Conservation (phyloP, 176 grass and related monocot genomes). For the Microstegium vimineum region DNA sequence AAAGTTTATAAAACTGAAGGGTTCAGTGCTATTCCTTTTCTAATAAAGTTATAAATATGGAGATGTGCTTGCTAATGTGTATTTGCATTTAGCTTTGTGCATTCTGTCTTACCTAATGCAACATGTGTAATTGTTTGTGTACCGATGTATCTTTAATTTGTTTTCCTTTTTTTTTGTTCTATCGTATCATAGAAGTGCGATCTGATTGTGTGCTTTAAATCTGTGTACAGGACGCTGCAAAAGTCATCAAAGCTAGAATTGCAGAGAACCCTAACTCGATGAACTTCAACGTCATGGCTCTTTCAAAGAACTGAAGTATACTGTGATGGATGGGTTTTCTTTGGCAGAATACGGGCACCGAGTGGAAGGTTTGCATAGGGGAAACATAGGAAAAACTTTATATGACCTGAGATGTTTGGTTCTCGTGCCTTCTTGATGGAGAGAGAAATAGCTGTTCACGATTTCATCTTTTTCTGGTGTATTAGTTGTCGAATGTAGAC, state of each 20-base stretch:
- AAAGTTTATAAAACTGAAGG: not conserved
- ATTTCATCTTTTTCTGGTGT: not conserved
- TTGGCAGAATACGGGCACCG: not conserved
- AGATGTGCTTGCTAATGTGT: not conserved
- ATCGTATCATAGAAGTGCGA: not conserved
- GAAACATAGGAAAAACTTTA: not conserved
- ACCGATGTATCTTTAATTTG: not conserved
- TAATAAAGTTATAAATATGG: not conserved
- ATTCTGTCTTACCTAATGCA: conserved; percentile 15
- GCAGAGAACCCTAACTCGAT: conserved; percentile 49
- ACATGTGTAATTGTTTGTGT: conserved; percentile 19
- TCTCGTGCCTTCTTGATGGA: not conserved
- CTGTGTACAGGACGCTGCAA: conserved; percentile 54
- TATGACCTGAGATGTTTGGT: not conserved
- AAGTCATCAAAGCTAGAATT: conserved; percentile 69
- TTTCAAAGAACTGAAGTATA: conserved; percentile 41
- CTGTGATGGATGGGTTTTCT: not conserved
- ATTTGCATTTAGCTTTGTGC: not conserved
- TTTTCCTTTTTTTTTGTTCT: not conserved
- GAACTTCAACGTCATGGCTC: conserved; percentile 77
- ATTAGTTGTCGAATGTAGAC: not conserved
- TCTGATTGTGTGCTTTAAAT: not conserved
- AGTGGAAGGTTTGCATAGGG: not conserved
- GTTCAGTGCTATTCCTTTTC: not conserved
- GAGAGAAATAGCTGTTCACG: not conserved